Percentiles rank a stretch among this genome's conserved stretches.
Conservation (phyloP, 148 eudicot species). For the Rheum nobile region DNA sequence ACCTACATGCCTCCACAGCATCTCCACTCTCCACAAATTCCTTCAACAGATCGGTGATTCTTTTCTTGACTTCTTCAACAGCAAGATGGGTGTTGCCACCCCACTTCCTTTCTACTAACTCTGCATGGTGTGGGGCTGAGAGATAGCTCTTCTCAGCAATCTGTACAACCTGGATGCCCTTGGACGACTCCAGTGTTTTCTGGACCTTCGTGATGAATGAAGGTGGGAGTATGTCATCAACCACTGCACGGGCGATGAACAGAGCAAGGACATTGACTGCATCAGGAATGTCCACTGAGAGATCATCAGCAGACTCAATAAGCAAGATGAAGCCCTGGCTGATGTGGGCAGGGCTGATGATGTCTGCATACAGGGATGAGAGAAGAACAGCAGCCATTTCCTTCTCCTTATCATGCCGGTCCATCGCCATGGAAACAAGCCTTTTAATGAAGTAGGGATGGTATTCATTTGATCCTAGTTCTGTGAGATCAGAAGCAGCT, state of each 20-base stretch:
- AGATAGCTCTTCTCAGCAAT: constrained; percentile 94
- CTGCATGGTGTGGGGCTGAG: constrained; percentile 98
- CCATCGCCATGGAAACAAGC: constrained; percentile 91
- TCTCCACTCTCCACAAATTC: constrained; percentile 84
- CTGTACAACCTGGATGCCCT: constrained; percentile 70
- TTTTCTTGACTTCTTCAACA: constrained; percentile 89
- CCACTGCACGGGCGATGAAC: constrained; percentile 89
- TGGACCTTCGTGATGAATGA: constrained; percentile 67
- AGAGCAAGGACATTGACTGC: constrained; percentile 73
- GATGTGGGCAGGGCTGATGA: constrained; percentile 67
- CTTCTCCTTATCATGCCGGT: constrained; percentile 94
- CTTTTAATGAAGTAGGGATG: constrained; percentile 89
- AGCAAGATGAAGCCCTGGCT: constrained; percentile 85
- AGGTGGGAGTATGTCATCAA: constrained; percentile 93
- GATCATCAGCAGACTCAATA: constrained; percentile 87
- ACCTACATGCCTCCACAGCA: constrained; percentile 79
- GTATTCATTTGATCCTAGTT: constrained; percentile 70
- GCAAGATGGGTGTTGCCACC: constrained; percentile 86
- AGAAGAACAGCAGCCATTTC: constrained; percentile 97
- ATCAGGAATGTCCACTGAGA: constrained; percentile 83
- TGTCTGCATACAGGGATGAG: constrained; percentile 81
- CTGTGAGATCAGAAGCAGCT: constrained; percentile 77
- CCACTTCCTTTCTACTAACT: constrained; percentile 87
- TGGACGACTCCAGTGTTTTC: constrained; percentile 47
- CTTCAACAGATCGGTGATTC: constrained; percentile 62